Conservation (phyloP, 371 early-diverging fungal genomes). For the Rhizomucor pusillus region DNA sequence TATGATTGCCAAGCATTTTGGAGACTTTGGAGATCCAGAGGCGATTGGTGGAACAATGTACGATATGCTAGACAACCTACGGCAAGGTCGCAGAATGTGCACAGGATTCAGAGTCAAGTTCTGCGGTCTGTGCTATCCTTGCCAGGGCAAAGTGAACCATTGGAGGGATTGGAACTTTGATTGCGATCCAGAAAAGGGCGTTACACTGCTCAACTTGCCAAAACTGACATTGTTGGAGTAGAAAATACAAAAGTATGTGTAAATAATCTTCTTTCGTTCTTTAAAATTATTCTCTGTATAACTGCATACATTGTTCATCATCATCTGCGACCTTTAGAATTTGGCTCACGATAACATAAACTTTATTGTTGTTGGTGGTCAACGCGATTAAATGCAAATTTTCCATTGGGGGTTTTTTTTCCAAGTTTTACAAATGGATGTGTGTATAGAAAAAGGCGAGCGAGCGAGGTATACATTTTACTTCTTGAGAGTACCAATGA, state of each 20-base stretch:
- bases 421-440: not conserved
- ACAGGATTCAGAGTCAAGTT: conserved; percentile 35
- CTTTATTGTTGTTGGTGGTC: no score
- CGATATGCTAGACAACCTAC: conserved; percentile 50
- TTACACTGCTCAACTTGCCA: conserved; percentile 40
- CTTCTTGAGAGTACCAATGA: conserved; percentile 71
- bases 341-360: no score
- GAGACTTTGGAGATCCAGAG: conserved; percentile 48
- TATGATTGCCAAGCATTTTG: conserved; percentile 64
- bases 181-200: conserved; percentile 55
- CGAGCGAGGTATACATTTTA: conserved; percentile 10
- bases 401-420: no score
- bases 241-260: not conserved
- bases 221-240: conserved; percentile 38
- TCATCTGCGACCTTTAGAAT: no score
- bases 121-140: conserved; percentile 60
- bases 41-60: conserved; percentile 60
- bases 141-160: conserved; percentile 53
- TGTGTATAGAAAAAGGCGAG: conserved; percentile 2
- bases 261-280: not conserved
- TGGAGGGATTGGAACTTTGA: conserved; percentile 62
- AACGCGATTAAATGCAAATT: no score
- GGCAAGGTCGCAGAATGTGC: conserved; percentile 44
- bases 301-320: no score
- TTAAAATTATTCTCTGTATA: no score